Conservation (phyloP, 257 asterid species). For the Solanum ossicruentum region DNA sequence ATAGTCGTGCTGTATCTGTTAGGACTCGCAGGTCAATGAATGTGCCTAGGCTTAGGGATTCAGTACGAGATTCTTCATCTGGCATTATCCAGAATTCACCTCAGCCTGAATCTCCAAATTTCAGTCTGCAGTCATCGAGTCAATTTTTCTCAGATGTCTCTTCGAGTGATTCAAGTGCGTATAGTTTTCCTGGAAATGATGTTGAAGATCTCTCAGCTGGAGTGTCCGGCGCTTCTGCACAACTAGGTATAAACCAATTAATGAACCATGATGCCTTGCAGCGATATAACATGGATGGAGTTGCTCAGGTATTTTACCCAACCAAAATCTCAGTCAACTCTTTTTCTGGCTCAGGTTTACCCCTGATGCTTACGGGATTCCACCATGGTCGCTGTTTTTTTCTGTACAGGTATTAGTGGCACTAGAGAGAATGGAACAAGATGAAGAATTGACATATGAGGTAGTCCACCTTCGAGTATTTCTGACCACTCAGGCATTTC, state of each 20-base stretch:
- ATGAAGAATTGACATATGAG: conserved; percentile 53
- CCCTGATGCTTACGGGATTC: background rate
- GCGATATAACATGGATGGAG: conserved; percentile 40
- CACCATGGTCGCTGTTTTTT: background rate
- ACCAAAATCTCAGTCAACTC: background rate
- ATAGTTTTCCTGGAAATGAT: conserved; percentile 22
- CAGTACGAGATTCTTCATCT: conserved; percentile 19
- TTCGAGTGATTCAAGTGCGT: conserved; percentile 36
- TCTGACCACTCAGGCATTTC: background rate
- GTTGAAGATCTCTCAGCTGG: conserved; percentile 15
- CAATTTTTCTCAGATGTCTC: conserved; percentile 21
- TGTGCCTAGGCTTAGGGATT: conserved; percentile 21
- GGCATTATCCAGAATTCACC: conserved; percentile 11
- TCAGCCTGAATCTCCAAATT: conserved; percentile 14
- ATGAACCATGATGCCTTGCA: conserved; percentile 22
- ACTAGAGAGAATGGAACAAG: conserved; percentile 76
- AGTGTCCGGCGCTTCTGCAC: conserved; percentile 18
- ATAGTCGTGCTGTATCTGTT: conserved; percentile 17
- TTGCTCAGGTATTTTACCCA: conserved; percentile 46
- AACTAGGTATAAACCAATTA: conserved; percentile 18
- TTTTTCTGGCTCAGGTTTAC: background rate
- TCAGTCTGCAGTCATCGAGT: conserved; percentile 14
- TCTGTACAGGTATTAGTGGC: conserved; percentile 48
- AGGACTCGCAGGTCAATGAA: conserved; percentile 30
- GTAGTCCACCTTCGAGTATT: conserved; percentile 18